A percentile compares a stretch with the other conserved stretches of the same genome.
Evolutionary conservation across 768 basidiomycete species (phyloP).

Genomic region (Termitomyces sp.): DNA sequence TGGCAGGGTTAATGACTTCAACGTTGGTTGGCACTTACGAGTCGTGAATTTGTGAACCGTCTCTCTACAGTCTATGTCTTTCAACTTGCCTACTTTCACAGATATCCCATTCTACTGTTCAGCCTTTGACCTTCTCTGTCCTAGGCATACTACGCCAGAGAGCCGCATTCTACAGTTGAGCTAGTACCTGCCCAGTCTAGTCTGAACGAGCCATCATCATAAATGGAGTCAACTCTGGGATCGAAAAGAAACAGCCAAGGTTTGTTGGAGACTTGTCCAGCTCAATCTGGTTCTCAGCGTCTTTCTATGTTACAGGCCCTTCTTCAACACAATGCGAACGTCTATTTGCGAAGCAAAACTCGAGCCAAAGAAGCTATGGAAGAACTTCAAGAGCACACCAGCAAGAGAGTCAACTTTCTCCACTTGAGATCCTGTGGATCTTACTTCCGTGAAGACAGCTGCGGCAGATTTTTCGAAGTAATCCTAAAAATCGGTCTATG

Average conservation of each 20-base stretch:
- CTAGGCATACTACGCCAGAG: slow-evolving; percentile 10
- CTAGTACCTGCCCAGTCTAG: slow-evolving; percentile 15
- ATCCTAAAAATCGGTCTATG: not conserved
- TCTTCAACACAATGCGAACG: slow-evolving; percentile 15
- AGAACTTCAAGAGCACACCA: slow-evolving; percentile 20
- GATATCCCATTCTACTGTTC: slow-evolving; percentile 1
- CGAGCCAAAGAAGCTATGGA: slow-evolving; percentile 19
- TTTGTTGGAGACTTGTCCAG: not conserved
- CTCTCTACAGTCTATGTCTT: not conserved
- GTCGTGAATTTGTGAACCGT: not conserved
- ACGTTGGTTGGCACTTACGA: not conserved
- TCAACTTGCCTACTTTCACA: slow-evolving; percentile 3
- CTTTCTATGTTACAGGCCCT: slow-evolving; percentile 1
- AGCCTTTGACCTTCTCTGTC: not conserved
- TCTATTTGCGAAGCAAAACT: slow-evolving; percentile 19
- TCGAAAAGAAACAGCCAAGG: slow-evolving; percentile 13
- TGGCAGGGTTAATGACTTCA: not conserved
- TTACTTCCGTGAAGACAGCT: slow-evolving; percentile 24
- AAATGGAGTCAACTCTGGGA: slow-evolving; percentile 11
- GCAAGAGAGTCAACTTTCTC: slow-evolving; percentile 23
- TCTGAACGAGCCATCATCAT: slow-evolving; percentile 12
- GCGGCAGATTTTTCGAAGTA: slow-evolving; percentile 23
- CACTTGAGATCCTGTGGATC: slow-evolving; percentile 26
- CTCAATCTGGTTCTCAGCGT: not conserved
- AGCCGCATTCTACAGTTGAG: slow-evolving; percentile 7